Percentiles rank a stretch among this genome's conserved stretches.
Evolutionary conservation across 192 early-diverging fungal species (phyloP).

Genomic region (Backusella australiensis): DNA sequence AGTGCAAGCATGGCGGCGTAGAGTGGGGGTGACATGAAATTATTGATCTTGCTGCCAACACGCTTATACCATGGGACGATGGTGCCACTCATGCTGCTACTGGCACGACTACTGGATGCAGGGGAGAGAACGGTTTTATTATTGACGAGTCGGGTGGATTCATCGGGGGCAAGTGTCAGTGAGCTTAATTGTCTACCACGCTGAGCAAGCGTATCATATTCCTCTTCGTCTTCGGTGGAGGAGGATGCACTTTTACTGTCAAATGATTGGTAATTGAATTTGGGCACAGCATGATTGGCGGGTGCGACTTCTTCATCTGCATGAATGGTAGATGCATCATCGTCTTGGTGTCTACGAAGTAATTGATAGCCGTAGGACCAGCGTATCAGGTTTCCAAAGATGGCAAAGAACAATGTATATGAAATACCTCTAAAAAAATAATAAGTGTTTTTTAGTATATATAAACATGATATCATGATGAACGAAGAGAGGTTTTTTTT

Average conservation of each 20-base stretch:
- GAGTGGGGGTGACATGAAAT: conserved; percentile 66
- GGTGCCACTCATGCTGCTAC: not conserved
- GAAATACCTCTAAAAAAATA: conserved; percentile 58
- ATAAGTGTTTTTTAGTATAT: not conserved
- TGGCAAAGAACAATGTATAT: conserved; percentile 77
- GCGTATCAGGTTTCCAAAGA: conserved; percentile 79
- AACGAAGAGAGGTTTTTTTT: conserved; percentile 53
- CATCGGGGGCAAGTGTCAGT: not conserved
- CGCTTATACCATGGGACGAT: not conserved
- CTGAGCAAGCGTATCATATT: not conserved
- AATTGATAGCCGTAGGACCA: conserved; percentile 79
- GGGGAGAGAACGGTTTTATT: not conserved
- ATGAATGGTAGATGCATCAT: conserved; percentile 8
- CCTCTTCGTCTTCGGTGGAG: not conserved
- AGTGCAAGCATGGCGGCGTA: conserved; percentile 68
- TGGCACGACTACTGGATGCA: not conserved
- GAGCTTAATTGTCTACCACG: conserved; percentile 4
- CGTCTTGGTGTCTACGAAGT: conserved; percentile 32
- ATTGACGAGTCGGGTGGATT: not conserved
- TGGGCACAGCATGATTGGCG: not conserved
- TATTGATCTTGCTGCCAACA: not conserved
- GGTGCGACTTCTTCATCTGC: not conserved
- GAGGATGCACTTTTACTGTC: not conserved
- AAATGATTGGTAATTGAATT: conserved; percentile 11
- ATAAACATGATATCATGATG: not conserved